Percentiles rank a stretch among this genome's conserved stretches.
phyloP scores from a whole-genome alignment of 139 green algal species.

The Parachlorella kessleri region DNA sequence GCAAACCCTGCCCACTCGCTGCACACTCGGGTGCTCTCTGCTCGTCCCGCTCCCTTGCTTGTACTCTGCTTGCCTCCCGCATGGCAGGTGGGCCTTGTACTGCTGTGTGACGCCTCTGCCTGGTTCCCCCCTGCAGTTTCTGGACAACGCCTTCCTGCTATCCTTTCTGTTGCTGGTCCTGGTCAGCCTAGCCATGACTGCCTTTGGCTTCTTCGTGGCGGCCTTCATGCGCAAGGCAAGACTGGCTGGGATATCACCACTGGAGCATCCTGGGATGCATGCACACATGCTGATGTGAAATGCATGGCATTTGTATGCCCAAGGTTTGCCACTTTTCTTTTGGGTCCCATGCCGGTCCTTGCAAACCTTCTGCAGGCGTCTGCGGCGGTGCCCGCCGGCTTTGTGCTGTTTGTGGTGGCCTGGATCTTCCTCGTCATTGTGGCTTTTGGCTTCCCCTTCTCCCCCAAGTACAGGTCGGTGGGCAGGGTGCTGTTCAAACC shows the following conservation, averaged over 20 bases:
- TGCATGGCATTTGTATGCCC: too few species aligned
- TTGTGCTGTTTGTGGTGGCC: slow-evolving; percentile 73
- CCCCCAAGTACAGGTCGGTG: not conserved
- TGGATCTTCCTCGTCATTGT: slow-evolving; percentile 55
- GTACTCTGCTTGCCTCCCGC: too few species aligned
- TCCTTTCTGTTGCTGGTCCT: slow-evolving; percentile 66
- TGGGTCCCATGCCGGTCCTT: too few species aligned
- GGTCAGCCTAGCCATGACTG: slow-evolving; percentile 50
- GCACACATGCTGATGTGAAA: too few species aligned
- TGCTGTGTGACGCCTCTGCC: not conserved
- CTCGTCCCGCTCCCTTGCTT: too few species aligned
- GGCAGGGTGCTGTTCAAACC: not conserved
- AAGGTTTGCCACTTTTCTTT: too few species aligned
- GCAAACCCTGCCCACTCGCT: too few species aligned
- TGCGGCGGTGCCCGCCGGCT: slow-evolving; percentile 56
- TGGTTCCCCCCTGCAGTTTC: slow-evolving; percentile 37
- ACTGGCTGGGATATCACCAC: too few species aligned
- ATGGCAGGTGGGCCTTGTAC: not conserved
- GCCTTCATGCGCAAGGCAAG: too few species aligned
- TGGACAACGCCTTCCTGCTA: slow-evolving; percentile 60
- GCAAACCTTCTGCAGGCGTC: slow-evolving; percentile 42
- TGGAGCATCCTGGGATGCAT: too few species aligned
- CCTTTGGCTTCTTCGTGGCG: slow-evolving; percentile 67
- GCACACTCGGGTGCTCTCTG: too few species aligned
- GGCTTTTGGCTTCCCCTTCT: slow-evolving; percentile 64